phyloP scores from a whole-genome alignment of 2,329 filamentous ascomycete genomes.

The Fusarium xyrophilum region DNA sequence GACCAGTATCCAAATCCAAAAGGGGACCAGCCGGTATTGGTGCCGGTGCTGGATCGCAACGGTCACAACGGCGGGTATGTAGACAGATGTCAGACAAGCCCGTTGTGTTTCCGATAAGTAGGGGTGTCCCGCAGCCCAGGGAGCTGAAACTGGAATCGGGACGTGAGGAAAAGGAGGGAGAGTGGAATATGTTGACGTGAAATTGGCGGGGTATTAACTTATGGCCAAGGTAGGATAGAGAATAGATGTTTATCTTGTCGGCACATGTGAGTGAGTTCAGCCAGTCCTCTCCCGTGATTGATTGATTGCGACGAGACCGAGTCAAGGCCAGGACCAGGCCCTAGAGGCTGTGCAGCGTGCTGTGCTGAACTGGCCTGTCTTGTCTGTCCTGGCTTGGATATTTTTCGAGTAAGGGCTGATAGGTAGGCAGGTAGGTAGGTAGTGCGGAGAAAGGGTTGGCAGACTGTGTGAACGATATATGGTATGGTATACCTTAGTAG shows the following conservation, averaged over 20 bases:
- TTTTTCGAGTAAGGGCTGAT: not conserved
- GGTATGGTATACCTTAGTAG: not conserved
- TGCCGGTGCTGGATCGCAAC: not conserved
- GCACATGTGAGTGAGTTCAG: conserved; percentile 26
- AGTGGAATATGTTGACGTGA: conserved; percentile 2
- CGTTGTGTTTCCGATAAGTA: conserved; percentile 31
- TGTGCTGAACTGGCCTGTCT: not conserved
- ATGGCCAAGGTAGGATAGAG: not conserved
- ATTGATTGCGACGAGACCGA: conserved; percentile 21
- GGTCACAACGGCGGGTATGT: not conserved
- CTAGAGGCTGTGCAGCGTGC: not conserved
- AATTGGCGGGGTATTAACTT: conserved; percentile 27
- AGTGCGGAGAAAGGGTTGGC: conserved; percentile 16
- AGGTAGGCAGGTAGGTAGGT: not conserved
- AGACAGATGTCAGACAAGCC: conserved; percentile 14
- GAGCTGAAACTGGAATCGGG: conserved; percentile 2
- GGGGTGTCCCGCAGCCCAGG: conserved; percentile 25
- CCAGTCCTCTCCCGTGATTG: conserved; percentile 17
- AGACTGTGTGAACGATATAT: conserved; percentile 1
- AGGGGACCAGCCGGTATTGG: not conserved
- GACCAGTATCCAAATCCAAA: not conserved
- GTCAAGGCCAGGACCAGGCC: conserved; percentile 18
- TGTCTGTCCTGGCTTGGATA: not conserved
- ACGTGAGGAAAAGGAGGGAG: conserved; percentile 4
- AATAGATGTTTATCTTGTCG: conserved; percentile 8